Evolutionary conservation across 2,329 filamentous ascomycete species (phyloP), one percentile per base, ranked within the genome.

Genomic region (Trichoderma pleuroti): DNA sequence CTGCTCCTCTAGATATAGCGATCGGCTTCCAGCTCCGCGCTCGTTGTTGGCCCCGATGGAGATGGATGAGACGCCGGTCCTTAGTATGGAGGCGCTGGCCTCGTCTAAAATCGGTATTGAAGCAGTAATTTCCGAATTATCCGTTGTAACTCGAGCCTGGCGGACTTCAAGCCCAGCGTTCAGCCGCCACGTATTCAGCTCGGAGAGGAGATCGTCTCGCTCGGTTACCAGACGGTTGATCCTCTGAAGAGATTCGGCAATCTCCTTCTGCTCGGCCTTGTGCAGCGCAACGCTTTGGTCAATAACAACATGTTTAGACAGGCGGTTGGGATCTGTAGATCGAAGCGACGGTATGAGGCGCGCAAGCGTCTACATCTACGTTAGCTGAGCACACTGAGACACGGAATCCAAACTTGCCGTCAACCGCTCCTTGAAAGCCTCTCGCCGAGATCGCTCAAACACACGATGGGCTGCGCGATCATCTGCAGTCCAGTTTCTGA

Each of bases 361-460:
- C 4, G 81, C 80, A 21, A 82, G 76, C 42, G 78, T 76, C 81
- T 82, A 66, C n/a, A 0, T n/a, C 14, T 7, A 14, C 24, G 24
- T 60, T 26, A 42, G 69, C 64, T 10, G 2, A 4, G 16, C 57
- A 11, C 21, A 60, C 3, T 14, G 4, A 30, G 34, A 42, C 42
- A 3, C 21, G 26, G n/a, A 46, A n/a, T 34, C 59, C 14, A 36
- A 21, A 76, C 78, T 72, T 34, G 81, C 82, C 54, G 75, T 78
- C 21, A 83, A 70, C 3, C 79, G 75, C 54, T 81, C 78, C 64
- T 81, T 81, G 74, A 83, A 83, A 1, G 81, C 78, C 72, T 83
- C 81, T n/a, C 81, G 77, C 16, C 82, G 79, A 4, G 77, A 80
- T 72, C 79, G 80, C 67, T 83, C 81, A 72, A 83, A 82, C 8